A percentile compares a stretch with the other conserved stretches of the same genome.
Conservation (phyloP, 441 rosid species). For the Populus hybrid region DNA sequence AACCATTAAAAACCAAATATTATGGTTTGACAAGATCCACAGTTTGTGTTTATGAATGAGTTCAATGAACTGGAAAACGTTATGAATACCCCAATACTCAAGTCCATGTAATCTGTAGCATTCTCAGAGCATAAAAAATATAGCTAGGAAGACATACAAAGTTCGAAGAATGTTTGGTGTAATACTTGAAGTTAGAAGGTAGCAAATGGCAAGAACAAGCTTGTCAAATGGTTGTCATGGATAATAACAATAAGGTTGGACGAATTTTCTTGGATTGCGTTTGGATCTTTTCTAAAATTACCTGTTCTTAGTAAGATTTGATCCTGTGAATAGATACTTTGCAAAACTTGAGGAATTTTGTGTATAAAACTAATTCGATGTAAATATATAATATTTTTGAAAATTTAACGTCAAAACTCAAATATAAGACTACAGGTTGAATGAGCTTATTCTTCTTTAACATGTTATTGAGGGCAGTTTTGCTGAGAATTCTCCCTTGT, state of each 20-base stretch:
- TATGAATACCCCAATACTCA: neutral
- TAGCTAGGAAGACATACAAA: too few relatives aligned
- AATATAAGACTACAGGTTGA: too few relatives aligned
- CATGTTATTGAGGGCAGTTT: too few relatives aligned
- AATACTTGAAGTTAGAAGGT: neutral
- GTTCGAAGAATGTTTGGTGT: too few relatives aligned
- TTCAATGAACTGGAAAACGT: neutral
- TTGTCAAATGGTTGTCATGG: neutral
- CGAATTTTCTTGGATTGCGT: neutral
- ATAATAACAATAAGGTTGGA: neutral
- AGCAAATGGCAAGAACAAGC: neutral
- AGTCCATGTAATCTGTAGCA: neutral
- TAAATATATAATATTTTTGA: too few relatives aligned
- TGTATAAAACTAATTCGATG: too few relatives aligned
- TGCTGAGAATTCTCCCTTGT: too few relatives aligned
- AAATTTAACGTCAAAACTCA: too few relatives aligned
- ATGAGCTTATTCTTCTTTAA: too few relatives aligned
- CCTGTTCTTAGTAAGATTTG: neutral
- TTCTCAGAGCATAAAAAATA: too few relatives aligned
- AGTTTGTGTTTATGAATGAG: neutral
- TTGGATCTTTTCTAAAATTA: neutral
- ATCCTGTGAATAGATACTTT: neutral
- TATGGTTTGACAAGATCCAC: neutral
- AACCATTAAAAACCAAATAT: too few relatives aligned
- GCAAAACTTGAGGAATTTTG: neutral